Conservation (phyloP, 2,329 filamentous ascomycete species). For the Didymella lethalis region DNA sequence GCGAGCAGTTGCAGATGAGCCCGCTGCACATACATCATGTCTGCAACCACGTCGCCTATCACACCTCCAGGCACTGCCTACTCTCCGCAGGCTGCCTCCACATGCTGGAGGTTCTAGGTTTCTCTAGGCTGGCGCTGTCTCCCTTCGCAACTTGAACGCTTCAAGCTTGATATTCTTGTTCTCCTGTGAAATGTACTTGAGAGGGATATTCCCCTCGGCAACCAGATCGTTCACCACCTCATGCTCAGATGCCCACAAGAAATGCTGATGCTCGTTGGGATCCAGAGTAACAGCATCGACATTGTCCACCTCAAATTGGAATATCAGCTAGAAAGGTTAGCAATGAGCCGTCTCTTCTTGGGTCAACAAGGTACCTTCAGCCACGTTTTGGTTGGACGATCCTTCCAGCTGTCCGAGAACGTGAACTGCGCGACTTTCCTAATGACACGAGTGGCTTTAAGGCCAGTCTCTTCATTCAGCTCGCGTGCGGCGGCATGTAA, state of each 20-base stretch:
- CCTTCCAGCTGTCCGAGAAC: conserved; percentile 30
- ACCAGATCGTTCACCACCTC: conserved; percentile 46
- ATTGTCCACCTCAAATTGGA: conserved; percentile 47
- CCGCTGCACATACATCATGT: neutral
- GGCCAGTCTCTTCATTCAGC: conserved; percentile 61
- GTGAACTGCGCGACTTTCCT: conserved; percentile 52
- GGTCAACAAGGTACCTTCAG: conserved; percentile 37
- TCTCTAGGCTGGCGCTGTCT: neutral
- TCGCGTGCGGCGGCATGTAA: conserved; percentile 60
- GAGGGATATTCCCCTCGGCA: conserved; percentile 28
- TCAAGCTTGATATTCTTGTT: conserved; percentile 48
- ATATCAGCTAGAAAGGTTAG: conserved; percentile 29
- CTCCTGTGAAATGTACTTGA: conserved; percentile 42
- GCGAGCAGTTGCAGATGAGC: conserved; percentile 2
- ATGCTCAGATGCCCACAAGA: conserved; percentile 52
- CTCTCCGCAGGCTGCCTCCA: neutral
- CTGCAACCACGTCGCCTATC: neutral
- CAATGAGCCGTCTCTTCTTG: neutral
- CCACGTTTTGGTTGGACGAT: conserved; percentile 37
- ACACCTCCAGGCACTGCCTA: neutral
- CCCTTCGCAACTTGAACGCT: conserved; percentile 41
- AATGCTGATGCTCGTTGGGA: conserved; percentile 53
- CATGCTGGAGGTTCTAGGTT: neutral
- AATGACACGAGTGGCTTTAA: conserved; percentile 55
- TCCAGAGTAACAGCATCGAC: conserved; percentile 42